Percentiles rank a stretch among this genome's conserved stretches.
Evolutionary conservation across 1,284 basidiomycete genomes (phyloP).

Genomic region (Irpex rosettiformis): DNA sequence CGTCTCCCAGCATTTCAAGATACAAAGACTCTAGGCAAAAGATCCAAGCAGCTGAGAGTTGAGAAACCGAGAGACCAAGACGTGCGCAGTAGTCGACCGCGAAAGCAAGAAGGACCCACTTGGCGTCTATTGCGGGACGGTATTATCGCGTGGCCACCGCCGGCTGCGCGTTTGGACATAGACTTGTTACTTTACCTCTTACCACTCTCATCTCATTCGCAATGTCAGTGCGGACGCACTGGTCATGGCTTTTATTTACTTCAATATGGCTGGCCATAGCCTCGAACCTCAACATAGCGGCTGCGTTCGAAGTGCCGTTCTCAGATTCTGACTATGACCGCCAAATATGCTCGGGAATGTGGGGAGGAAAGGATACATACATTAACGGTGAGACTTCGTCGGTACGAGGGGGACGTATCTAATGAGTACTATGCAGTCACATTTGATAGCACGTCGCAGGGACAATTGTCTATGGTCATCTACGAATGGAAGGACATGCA

Average conservation of each 20-base stretch:
- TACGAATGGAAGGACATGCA: conserved; percentile 92
- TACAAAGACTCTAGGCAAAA: neutral
- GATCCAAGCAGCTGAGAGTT: neutral
- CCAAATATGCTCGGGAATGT: conserved; percentile 97
- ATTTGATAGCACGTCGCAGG: conserved; percentile 77
- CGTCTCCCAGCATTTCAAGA: conserved; percentile 64
- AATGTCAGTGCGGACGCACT: neutral
- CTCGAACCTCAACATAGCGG: conserved; percentile 24
- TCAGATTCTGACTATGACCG: conserved; percentile 73
- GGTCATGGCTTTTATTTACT: conserved; percentile 10
- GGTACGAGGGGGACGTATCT: conserved; percentile 6
- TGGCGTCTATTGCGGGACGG: neutral
- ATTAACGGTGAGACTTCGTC: conserved; percentile 70
- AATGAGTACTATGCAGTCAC: conserved; percentile 50
- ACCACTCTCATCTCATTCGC: neutral
- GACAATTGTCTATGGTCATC: conserved; percentile 91
- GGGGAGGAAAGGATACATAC: conserved; percentile 73
- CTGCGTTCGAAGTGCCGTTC: conserved; percentile 64
- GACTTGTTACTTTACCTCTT: neutral
- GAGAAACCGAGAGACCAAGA: neutral
- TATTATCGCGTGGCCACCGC: neutral
- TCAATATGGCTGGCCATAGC: conserved; percentile 27
- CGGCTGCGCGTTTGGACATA: neutral
- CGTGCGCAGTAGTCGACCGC: neutral
- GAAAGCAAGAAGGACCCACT: neutral